Evolutionary conservation across 2,329 filamentous ascomycete genomes (phyloP).

Genomic region (Pseudogymnoascus sp.): DNA sequence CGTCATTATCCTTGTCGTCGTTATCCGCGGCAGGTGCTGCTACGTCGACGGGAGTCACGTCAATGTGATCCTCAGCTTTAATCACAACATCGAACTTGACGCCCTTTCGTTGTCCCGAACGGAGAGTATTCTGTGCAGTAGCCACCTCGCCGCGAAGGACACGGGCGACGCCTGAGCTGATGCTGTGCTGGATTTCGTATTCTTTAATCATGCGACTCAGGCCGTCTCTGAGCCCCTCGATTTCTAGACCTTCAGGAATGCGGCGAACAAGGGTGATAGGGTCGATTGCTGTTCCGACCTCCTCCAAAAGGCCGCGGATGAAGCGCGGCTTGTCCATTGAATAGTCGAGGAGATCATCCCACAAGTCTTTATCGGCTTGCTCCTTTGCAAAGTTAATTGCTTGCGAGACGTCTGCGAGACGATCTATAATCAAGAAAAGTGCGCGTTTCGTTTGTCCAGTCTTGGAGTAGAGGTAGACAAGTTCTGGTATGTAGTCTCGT

Average conservation of each 20-base stretch:
- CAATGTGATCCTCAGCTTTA: constrained; percentile 35
- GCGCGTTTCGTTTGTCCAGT: constrained; percentile 90
- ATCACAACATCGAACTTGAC: constrained; percentile 77
- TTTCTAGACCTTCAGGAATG: constrained; percentile 88
- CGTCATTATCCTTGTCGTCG: constrained; percentile 13
- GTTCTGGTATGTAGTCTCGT: constrained; percentile 74
- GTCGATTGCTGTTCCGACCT: constrained; percentile 89
- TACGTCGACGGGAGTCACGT: constrained; percentile 35
- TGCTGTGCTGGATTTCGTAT: constrained; percentile 89
- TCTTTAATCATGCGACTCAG: constrained; percentile 88
- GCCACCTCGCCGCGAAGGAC: constrained; percentile 84
- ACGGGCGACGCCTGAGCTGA: constrained; percentile 79
- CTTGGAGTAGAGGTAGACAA: constrained; percentile 94
- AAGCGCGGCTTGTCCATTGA: constrained; percentile 97
- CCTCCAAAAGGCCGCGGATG: constrained; percentile 82
- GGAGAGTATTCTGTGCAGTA: constrained; percentile 69
- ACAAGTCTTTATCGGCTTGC: constrained; percentile 83
- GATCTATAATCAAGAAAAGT: constrained; percentile 84
- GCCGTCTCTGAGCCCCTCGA: constrained; percentile 81
- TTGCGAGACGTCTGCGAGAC: constrained; percentile 82
- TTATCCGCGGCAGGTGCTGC: constrained; percentile 18
- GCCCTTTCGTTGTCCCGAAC: constrained; percentile 70
- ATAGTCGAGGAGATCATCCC: constrained; percentile 90
- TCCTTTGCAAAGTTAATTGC: constrained; percentile 93
- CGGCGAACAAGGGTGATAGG: constrained; percentile 82